Percentiles rank a stretch among this genome's conserved stretches.
Conservation (phyloP, 1,284 basidiomycete species). For the Anthracocystis setariae region DNA sequence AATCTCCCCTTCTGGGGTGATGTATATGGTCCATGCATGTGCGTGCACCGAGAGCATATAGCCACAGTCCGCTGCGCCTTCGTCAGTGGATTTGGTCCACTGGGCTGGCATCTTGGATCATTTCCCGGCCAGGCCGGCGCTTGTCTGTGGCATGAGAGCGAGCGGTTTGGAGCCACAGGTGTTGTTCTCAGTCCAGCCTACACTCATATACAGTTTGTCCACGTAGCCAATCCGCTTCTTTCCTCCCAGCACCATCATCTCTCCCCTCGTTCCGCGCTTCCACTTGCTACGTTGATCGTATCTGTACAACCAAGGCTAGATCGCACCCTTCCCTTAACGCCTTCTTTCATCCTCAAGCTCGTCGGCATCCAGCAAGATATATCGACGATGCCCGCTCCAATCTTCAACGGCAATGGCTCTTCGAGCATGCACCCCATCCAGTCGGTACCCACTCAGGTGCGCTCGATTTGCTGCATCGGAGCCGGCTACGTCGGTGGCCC, state of each 20-base stretch:
- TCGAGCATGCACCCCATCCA: slow-evolving; percentile 28
- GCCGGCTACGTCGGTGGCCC: slow-evolving; percentile 86
- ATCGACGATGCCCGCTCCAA: slow-evolving; percentile 15
- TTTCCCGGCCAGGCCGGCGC: too few species aligned
- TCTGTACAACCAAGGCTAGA: neutral
- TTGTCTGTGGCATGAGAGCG: neutral
- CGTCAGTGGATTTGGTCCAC: neutral
- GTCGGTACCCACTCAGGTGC: slow-evolving; percentile 37
- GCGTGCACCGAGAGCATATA: slow-evolving; percentile 18
- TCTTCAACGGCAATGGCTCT: slow-evolving; percentile 24
- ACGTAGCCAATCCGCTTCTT: neutral
- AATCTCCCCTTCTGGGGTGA: too few species aligned
- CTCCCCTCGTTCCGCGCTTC: neutral
- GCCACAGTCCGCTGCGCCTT: slow-evolving; percentile 5
- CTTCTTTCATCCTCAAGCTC: neutral
- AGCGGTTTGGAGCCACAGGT: neutral
- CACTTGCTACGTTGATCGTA: neutral
- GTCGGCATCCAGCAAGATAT: neutral
- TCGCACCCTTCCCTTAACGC: neutral
- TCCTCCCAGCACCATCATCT: neutral
- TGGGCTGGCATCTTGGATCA: neutral
- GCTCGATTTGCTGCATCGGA: slow-evolving; percentile 74
- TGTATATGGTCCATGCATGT: neutral
- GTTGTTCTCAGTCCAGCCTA: slow-evolving; percentile 3
- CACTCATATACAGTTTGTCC: neutral